Evolutionary conservation across 768 basidiomycete genomes (phyloP), one percentile per base, ranked within the genome.

Genomic region (Hysterangium stoloniferum): DNA sequence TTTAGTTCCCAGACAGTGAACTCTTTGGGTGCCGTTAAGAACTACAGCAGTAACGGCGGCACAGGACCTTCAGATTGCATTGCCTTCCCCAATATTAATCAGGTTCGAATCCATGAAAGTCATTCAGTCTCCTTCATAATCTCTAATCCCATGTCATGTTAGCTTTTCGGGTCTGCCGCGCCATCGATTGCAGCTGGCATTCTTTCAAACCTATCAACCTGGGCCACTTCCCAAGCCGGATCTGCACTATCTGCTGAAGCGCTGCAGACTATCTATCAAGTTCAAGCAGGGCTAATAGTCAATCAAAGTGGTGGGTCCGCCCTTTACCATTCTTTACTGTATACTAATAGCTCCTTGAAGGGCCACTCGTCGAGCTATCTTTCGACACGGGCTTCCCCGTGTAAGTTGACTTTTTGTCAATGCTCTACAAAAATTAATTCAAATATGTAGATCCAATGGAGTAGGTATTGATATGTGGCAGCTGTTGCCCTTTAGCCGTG

Each of bases 401-500:
- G 74, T 75, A 53, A 29, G 71, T 62, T 20, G 9, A n/a, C n/a
- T n/a, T n/a, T n/a, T n/a, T n/a, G n/a, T n/a, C n/a, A n/a, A n/a
- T n/a, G n/a, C n/a, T n/a, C n/a, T n/a, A n/a, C n/a, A n/a, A n/a
- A n/a, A n/a, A n/a, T n/a, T n/a, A n/a, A n/a, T n/a, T n/a, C n/a
- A n/a, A n/a, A n/a, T n/a, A n/a, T n/a, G 4, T 20, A 15, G 3
- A n/a, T 20, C 13, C 31, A 75, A 73, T 43, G 67, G 62, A 7
- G 52, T 78, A 13, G 77, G 77, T 1, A 70, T 79, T 44, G 65
- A 68, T 50, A 67, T 71, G 62, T 80, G 78, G 77, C 69, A 70
- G 47, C 67, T 80, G 15, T 67, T 80, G 4, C 77, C 77, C 1
- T 79, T 78, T 64, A 73, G 73, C 60, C 63, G 77, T 22, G 78